Evolutionary conservation across 352 stramenopile species (phyloP), one percentile per base, ranked within the genome.

Genomic region (Globisporangium radiosum): DNA sequence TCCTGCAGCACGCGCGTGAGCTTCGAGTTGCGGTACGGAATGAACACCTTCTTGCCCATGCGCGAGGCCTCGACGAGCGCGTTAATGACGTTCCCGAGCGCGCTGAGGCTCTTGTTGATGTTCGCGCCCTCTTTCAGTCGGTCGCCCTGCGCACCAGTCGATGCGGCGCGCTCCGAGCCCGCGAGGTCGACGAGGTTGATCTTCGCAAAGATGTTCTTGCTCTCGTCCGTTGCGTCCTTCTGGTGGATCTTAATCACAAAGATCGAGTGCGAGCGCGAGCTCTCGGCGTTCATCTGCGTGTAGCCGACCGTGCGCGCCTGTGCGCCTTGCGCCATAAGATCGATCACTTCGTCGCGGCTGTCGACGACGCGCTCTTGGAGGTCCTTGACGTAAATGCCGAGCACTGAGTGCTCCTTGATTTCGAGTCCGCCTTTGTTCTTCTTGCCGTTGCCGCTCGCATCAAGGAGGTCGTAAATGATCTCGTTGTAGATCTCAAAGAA

Each of bases 401-500:
- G 68, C 43, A 97, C 93, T 0, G 88, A 87, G 59, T 98, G 90
- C 71, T 98, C 90, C 39, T 96, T 96, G 60, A 98, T 97, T 70
- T 97, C 85, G 17, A 98, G 76, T 2, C 88, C 87, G 40, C 81
- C 82, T 64, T 92, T 90, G 64, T 81, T 88, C 38, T 95, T 92
- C 75, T 95, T 96, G 47, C 70, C 61, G 53, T 91, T 90, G n/a
- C 79, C 78, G 38, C 70, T 95, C 9, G 88, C 84, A 57, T 96
- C 79, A 8, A 98, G 76, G 49, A 98, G 71, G 66, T 98, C 94
- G 62, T 95, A 97, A 57, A 98, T 97, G 50, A 93, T 93, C 70
- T 98, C 94, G 60, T 98, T 98, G 75, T 98, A 98, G 52, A 98
- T 98, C 65, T 98, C 94, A 60, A 98, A 93, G 73, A 96, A 98